Percentiles rank a stretch among this genome's conserved stretches.
Evolutionary conservation across 2,329 filamentous ascomycete species (phyloP).

Genomic region (Trichoderma sp.): DNA sequence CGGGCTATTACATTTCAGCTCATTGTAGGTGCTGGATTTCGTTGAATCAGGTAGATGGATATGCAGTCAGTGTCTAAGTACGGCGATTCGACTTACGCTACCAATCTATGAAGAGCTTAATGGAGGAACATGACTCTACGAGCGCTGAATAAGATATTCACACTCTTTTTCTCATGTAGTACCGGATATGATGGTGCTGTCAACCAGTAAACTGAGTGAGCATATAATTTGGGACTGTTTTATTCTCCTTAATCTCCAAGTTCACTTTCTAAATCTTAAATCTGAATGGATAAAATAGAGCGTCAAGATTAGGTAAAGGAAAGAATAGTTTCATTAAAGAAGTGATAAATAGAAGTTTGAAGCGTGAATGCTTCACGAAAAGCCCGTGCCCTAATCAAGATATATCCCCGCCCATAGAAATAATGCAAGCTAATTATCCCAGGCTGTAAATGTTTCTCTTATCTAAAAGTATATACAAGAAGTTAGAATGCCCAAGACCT

Average conservation of each 20-base stretch:
- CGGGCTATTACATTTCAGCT: too few relatives aligned
- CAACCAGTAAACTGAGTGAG: too few relatives aligned
- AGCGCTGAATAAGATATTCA: too few relatives aligned
- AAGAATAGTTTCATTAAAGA: neutral
- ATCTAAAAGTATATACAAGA: conserved; percentile 4
- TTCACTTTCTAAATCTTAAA: neutral
- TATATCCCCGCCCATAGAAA: neutral
- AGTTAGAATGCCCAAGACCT: neutral
- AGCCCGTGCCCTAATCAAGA: neutral
- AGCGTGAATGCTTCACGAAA: neutral
- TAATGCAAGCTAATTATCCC: neutral
- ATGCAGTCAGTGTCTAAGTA: too few relatives aligned
- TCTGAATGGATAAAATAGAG: neutral
- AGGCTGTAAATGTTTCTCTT: neutral
- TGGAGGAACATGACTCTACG: too few relatives aligned
- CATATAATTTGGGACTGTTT: neutral
- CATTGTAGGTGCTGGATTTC: too few relatives aligned
- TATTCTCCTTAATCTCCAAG: neutral
- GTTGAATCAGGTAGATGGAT: too few relatives aligned
- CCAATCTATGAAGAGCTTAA: too few relatives aligned
- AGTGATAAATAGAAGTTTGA: neutral
- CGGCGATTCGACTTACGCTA: too few relatives aligned
- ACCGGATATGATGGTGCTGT: too few relatives aligned
- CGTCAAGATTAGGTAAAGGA: neutral
- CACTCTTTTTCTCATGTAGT: too few relatives aligned